Evolutionary conservation across 225 moss, liverwort and hornwort genomes (phyloP), one percentile per base, ranked within the genome.

Genomic region (Pseudisothecium myosuroides): DNA sequence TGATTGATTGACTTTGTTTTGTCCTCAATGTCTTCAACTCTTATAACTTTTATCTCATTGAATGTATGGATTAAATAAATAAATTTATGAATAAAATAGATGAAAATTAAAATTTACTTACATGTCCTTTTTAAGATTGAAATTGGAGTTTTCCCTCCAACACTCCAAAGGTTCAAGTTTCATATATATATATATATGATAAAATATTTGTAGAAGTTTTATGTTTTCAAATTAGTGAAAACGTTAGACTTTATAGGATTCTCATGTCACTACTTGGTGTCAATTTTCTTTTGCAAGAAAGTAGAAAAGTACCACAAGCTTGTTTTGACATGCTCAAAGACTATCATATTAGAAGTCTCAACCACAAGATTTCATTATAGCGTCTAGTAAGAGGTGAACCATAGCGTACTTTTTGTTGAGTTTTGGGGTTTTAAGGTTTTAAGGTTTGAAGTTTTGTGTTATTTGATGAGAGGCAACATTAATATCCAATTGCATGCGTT

Each of bases 241-340:
- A 13, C 23, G 13, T 0, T 39, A 69, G 13, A 39, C 4, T 17
- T 68, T n/a, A 23, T 13, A 39, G 22, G 13, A 69, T 69, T 69
- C n/a, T n/a, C 1, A 39, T 39, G 1, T 13, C 7, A 39, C 13
- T 39, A 7, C 6, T 37, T 37, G 21, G 0, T n/a, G 0, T 37
- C 37, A 39, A 19, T 39, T 13, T 39, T 22, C 8, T 23, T 39
- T 0, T 69, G 0, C 1, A 24, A 12, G 7, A 23, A n/a, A 39
- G 4, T 17, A 13, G 23, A 68, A 37, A 22, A 22, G 2, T 12
- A 22, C 22, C 22, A 68, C 4, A n/a, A 68, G 12, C 0, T 22
- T 22, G 22, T n/a, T n/a, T 68, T n/a, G 7, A 10, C 7, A 22
- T 12, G 12, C n/a, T n/a, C n/a, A 68, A 68, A n/a, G 12, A 4